Evolutionary conservation across 192 early-diverging fungal species (phyloP).

Genomic region (Gonapodya prolifera): DNA sequence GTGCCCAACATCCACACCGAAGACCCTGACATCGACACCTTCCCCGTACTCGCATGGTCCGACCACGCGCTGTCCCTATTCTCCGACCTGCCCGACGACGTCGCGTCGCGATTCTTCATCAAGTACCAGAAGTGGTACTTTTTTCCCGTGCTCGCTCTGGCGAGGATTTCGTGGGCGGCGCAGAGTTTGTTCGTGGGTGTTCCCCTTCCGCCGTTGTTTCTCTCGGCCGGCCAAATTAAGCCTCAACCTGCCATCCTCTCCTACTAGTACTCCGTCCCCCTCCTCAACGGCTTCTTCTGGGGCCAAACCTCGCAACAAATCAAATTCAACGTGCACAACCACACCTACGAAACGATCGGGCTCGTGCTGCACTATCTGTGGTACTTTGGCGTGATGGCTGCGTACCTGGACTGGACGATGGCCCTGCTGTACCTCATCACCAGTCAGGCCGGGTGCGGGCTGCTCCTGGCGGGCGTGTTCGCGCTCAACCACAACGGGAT

Average conservation of each 20-base stretch:
- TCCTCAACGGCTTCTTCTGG: neutral
- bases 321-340: neutral
- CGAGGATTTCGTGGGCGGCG: constrained; percentile 64
- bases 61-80: constrained; percentile 40
- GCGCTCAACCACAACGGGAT: constrained; percentile 77
- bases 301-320: neutral
- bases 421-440: constrained; percentile 45
- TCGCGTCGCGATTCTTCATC: constrained; percentile 50
- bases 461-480: constrained; percentile 61
- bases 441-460: constrained; percentile 52
- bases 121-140: constrained; percentile 37
- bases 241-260: neutral
- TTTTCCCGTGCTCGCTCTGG: constrained; percentile 60
- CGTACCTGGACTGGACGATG: constrained; percentile 18
- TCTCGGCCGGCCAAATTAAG: neutral
- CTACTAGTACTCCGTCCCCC: neutral
- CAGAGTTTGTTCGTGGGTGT: constrained; percentile 16
- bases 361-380: constrained; percentile 56
- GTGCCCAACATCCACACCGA: constrained; percentile 62
- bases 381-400: constrained; percentile 37
- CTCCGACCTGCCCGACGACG: constrained; percentile 25
- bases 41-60: constrained; percentile 66
- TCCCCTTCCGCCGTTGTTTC: neutral
- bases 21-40: constrained; percentile 77
- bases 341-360: constrained; percentile 30